Base-by-base conservation (phyloP, 345 rosid species). In the Garcia nutans region DNA sequence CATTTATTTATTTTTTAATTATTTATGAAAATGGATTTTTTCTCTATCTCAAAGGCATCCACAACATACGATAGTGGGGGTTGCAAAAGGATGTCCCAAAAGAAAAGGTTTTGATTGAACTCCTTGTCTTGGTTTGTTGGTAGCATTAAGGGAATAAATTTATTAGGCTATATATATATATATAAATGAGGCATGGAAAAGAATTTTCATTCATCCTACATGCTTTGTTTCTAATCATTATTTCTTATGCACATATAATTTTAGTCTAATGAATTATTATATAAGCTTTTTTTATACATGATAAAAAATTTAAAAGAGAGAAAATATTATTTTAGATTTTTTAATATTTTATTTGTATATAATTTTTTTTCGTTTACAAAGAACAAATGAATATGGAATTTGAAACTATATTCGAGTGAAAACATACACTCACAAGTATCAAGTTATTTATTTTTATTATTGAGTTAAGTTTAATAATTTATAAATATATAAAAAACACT, bases 101-200 rank as follows among this genome's bases (percentile, higher is more conserved):
- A 45, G n/a, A 11, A 68, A 68, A 68, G 56, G 54, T 24, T 15
- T 68, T 68, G 71, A 68, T 68, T 68, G 71, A 68, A 68, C 33
- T 68, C 45, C 55, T 67, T 67, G 71, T 45, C 71, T 22, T 49
- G 19, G 55, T 23, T n/a, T 23, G 19, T 49, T 67, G 12, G 15
- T 20, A 44, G 26, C 26, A 10, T 61, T 19, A 26, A 61, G 42
- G 19, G 66, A 63, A 63, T 61, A 61, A 28, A 28, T 61, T 61
- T 12, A 63, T 16, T 12, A 12, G 66, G 1, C 3, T 5, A 4
- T 61, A 11, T 61, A 16, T 61, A 24, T 28, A 59, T 23, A 6
- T 9, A 23, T 24, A 33, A 59, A 23, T 23, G 16, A 59, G 33
- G 24, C 64, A 59, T 59, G 26, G 24, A 59, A 59, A 65, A 20